phyloP scores from a whole-genome alignment of 352 stramenopile species.

The Peronospora tabacina region DNA sequence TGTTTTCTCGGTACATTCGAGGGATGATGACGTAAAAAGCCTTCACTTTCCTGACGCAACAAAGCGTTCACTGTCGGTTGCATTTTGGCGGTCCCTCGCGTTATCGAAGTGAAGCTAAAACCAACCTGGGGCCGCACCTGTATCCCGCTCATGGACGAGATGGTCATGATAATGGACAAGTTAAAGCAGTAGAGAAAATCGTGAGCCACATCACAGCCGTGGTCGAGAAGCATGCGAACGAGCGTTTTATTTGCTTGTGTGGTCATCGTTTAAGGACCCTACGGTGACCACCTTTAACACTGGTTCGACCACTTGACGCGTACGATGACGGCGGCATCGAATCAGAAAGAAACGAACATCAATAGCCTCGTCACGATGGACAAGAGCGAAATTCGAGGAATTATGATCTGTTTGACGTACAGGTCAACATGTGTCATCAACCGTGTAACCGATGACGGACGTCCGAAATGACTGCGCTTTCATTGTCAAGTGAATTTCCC shows the following conservation, averaged over 20 bases:
- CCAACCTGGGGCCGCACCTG: slow-evolving; percentile 34
- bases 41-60: slow-evolving; percentile 30
- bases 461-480: slow-evolving; percentile 13
- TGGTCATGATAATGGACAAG: slow-evolving; percentile 19
- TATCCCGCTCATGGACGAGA: slow-evolving; percentile 13
- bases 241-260: slow-evolving; percentile 13
- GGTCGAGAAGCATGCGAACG: slow-evolving; percentile 25
- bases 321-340: slow-evolving; percentile 6
- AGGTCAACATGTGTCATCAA: slow-evolving; percentile 32
- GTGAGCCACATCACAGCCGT: slow-evolving; percentile 30
- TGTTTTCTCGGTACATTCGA: slow-evolving; percentile 28
- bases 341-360: slow-evolving; percentile 12
- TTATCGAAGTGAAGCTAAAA: slow-evolving; percentile 55
- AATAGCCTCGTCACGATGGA: slow-evolving; percentile 20
- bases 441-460: slow-evolving; percentile 7
- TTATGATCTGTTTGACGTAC: slow-evolving; percentile 36
- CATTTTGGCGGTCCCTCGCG: slow-evolving; percentile 29
- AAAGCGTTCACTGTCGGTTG: slow-evolving; percentile 34
- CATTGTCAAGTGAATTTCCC: not conserved
- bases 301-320: slow-evolving; percentile 13
- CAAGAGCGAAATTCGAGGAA: slow-evolving; percentile 35
- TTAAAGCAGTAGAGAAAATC: slow-evolving; percentile 37
- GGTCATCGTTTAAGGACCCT: slow-evolving; percentile 6
- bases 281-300: slow-evolving; percentile 18
- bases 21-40: slow-evolving; percentile 49